These are phyloP conservation scores for Calonectria leucothoes DNA, from an alignment of 2,329 filamentous ascomycete genomes.

Conservation along the genomic window DNA sequence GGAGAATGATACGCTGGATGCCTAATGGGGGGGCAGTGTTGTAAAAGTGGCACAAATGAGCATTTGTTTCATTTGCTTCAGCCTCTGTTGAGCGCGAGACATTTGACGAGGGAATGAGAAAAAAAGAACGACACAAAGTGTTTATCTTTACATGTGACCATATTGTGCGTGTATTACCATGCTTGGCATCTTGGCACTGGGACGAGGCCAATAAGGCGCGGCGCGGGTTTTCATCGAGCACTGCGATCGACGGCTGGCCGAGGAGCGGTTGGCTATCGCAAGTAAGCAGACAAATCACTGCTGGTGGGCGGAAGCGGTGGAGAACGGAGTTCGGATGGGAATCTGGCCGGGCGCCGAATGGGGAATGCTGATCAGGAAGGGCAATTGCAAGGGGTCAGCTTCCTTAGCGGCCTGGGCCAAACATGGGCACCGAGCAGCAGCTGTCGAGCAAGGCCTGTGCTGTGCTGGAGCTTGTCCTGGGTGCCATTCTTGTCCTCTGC, in stretches of 20 bases:
- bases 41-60: neutral
- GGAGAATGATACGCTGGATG: neutral
- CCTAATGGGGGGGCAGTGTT: neutral
- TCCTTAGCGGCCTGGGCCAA: neutral
- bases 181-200: neutral
- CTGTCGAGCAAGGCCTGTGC: neutral
- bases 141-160: neutral
- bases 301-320: neutral
- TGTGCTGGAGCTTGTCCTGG: neutral
- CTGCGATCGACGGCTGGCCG: neutral
- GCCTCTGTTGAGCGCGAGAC: neutral
- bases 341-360: conserved; percentile 11
- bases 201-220: neutral
- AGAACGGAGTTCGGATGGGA: conserved; percentile 16
- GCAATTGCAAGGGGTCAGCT: neutral
- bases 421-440: neutral
- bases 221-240: neutral
- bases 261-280: neutral
- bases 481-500: neutral
- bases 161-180: neutral
- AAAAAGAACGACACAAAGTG: neutral
- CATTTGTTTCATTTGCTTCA: neutral
- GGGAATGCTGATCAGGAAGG: too few species aligned
- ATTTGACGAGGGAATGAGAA: neutral
- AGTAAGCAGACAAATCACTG: neutral